Conservation (phyloP, 768 basidiomycete genomes). For the Lentinus brumalis region DNA sequence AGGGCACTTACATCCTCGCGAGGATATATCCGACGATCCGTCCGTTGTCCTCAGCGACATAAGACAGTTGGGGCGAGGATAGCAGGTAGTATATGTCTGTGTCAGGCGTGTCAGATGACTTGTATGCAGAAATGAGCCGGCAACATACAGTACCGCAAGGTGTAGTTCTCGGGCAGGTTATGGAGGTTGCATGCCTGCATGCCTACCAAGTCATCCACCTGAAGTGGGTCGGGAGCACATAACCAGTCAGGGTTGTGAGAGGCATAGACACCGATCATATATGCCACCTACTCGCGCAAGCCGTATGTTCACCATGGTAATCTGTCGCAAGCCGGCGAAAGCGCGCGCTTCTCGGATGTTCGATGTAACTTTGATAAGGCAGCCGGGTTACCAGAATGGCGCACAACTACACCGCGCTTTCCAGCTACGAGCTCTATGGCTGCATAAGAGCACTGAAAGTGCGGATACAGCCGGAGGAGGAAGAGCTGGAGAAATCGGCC, state of each 20-base stretch:
- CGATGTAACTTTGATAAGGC: not conserved
- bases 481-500: too few species aligned
- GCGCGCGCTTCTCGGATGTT: not conserved
- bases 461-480: too few species aligned
- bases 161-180: slow-evolving; percentile 90
- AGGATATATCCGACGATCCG: slow-evolving; percentile 89
- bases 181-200: slow-evolving; percentile 92
- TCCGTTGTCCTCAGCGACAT: slow-evolving; percentile 87
- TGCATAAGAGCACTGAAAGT: too few species aligned
- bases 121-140: not conserved
- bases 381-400: not conserved
- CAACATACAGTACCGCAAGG: slow-evolving; percentile 69
- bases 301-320: slow-evolving; percentile 47
- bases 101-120: not conserved
- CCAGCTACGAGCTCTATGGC: too few species aligned
- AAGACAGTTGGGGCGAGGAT: slow-evolving; percentile 91
- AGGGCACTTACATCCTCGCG: slow-evolving; percentile 75
- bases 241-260: not conserved
- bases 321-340: too few species aligned
- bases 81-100: slow-evolving; percentile 83
- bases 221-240: not conserved
- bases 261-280: not conserved
- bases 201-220: slow-evolving; percentile 82
- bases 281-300: slow-evolving; percentile 29
- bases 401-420: too few species aligned